Evolutionary conservation across 371 early-diverging fungal genomes (phyloP).

Genomic region (Circinella minor): DNA sequence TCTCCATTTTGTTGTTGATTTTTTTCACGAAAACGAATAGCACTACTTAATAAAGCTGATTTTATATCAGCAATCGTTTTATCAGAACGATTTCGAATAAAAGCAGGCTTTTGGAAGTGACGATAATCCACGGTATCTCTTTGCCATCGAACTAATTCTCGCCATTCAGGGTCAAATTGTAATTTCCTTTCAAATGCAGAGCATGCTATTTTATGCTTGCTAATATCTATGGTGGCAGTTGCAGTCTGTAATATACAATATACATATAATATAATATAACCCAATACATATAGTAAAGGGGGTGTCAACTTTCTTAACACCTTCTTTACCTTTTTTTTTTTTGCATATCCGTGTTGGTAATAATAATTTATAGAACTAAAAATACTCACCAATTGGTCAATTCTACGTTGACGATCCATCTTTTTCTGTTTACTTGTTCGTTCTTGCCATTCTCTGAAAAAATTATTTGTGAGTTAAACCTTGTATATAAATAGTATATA

Average conservation of each 20-base stretch:
- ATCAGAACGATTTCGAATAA: slow-evolving; percentile 26
- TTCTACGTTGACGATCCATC: background rate
- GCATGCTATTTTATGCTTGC: slow-evolving; percentile 40
- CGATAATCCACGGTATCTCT: slow-evolving; percentile 44
- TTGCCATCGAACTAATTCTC: slow-evolving; percentile 33
- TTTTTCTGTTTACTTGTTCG: slow-evolving; percentile 2
- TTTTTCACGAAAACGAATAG: slow-evolving; percentile 6
- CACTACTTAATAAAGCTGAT: slow-evolving; percentile 28
- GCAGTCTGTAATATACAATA: background rate
- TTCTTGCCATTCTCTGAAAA: background rate
- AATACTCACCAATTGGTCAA: slow-evolving; percentile 10
- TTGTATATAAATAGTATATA: too few relatives aligned
- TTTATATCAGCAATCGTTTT: slow-evolving; percentile 22
- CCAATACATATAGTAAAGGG: background rate
- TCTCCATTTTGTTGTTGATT: background rate
- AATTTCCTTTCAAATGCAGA: slow-evolving; percentile 29
- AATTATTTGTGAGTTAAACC: background rate
- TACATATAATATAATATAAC: background rate
- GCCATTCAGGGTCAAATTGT: slow-evolving; percentile 33
- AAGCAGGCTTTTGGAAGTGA: slow-evolving; percentile 38
- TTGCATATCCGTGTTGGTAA: too few relatives aligned
- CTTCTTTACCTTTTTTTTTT: background rate
- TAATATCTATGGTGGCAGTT: slow-evolving; percentile 22
- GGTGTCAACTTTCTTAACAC: background rate
- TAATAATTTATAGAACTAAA: background rate